A percentile compares a stretch with the other conserved stretches of the same genome.
Evolutionary conservation across 305 asterid genomes (phyloP).

Genomic region (Fraxinus nigra): DNA sequence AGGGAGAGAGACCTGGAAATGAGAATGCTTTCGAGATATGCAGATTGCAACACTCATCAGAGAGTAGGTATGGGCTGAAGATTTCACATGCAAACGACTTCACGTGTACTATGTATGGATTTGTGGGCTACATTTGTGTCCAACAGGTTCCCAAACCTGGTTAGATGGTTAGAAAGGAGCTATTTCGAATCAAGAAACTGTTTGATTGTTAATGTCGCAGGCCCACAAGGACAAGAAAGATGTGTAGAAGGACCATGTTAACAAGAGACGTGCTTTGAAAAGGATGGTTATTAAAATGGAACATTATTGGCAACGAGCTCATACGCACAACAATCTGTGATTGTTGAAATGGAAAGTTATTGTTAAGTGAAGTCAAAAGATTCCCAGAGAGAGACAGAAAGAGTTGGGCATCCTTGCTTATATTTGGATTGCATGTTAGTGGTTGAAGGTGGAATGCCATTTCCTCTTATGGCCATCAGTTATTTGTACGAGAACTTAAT

Average conservation of each 20-base stretch:
- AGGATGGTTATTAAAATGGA: neutral
- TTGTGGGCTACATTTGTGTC: neutral
- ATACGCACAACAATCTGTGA: neutral
- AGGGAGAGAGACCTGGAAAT: neutral
- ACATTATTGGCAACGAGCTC: neutral
- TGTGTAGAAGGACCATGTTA: neutral
- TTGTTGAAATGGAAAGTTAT: neutral
- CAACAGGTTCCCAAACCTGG: neutral
- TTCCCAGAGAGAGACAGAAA: neutral
- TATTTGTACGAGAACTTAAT: neutral
- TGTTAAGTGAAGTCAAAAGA: neutral
- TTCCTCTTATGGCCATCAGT: neutral
- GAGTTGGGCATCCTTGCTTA: neutral
- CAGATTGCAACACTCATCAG: neutral
- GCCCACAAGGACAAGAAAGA: neutral
- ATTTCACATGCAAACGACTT: neutral
- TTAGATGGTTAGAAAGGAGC: neutral
- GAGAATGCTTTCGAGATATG: neutral
- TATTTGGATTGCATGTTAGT: neutral
- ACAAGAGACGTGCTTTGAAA: neutral
- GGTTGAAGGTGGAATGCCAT: neutral
- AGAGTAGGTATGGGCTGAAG: neutral
- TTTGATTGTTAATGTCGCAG: neutral
- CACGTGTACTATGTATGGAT: neutral
- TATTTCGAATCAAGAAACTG: slow-evolving; percentile 1